phyloP scores from a whole-genome alignment of 2,329 filamentous ascomycete genomes.

The Nemania sp. region DNA sequence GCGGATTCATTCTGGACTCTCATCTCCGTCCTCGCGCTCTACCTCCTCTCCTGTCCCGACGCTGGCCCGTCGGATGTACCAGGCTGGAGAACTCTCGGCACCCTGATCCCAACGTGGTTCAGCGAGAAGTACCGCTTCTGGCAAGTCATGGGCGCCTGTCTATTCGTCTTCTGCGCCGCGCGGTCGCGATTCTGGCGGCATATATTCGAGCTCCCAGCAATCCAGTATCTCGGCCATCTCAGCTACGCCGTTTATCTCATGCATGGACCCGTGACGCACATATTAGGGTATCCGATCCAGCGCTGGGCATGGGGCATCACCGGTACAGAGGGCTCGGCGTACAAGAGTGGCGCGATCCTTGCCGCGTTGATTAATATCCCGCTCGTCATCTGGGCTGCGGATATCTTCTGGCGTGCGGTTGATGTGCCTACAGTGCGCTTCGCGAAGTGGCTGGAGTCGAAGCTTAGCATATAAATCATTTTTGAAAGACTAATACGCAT shows the following conservation, averaged over 20 bases:
- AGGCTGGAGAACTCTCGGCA: constrained; percentile 54
- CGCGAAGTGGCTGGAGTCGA: constrained; percentile 58
- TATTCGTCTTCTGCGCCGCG: constrained; percentile 55
- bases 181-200: constrained; percentile 51
- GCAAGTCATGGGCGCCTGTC: constrained; percentile 56
- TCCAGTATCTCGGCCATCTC: constrained; percentile 63
- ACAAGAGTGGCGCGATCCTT: constrained; percentile 51
- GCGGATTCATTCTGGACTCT: constrained; percentile 41
- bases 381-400: constrained; percentile 56
- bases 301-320: constrained; percentile 52
- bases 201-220: constrained; percentile 52
- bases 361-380: constrained; percentile 54
- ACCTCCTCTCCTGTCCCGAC: constrained; percentile 54
- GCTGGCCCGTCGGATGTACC: constrained; percentile 48
- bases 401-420: constrained; percentile 59
- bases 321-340: constrained; percentile 49
- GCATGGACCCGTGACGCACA: constrained; percentile 60
- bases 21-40: constrained; percentile 54
- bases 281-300: constrained; percentile 56
- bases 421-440: constrained; percentile 60
- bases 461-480: constrained; percentile 23
- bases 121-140: constrained; percentile 57
- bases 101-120: constrained; percentile 55
- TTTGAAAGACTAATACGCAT: too few relatives aligned
- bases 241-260: constrained; percentile 65